These are phyloP conservation scores for Phytopythium chamaehyphon DNA, from an alignment of 352 stramenopile species.

Conservation along the genomic window DNA sequence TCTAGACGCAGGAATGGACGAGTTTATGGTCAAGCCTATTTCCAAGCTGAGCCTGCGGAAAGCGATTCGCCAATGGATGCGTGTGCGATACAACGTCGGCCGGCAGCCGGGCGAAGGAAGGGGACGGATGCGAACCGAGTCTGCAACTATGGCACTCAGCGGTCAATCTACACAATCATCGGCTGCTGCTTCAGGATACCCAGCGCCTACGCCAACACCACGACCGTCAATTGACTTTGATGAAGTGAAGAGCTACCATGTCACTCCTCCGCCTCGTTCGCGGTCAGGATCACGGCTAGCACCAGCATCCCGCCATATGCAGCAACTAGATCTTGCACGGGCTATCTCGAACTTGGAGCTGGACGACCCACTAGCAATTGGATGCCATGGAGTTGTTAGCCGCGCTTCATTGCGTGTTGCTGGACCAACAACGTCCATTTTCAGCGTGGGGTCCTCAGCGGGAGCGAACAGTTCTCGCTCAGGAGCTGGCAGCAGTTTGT, in stretches of 20 bases:
- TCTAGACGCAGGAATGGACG: constrained; percentile 60
- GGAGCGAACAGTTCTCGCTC: constrained; percentile 38
- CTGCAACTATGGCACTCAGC: neutral
- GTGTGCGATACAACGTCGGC: constrained; percentile 40
- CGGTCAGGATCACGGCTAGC: constrained; percentile 26
- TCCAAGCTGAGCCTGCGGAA: constrained; percentile 61
- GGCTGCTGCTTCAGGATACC: constrained; percentile 11
- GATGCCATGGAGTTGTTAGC: constrained; percentile 36
- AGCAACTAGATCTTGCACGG: constrained; percentile 68
- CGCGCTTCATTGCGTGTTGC: constrained; percentile 27
- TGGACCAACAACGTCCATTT: constrained; percentile 58
- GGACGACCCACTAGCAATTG: constrained; percentile 70
- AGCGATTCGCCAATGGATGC: constrained; percentile 65
- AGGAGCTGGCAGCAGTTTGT: constrained; percentile 18
- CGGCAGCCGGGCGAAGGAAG: constrained; percentile 16
- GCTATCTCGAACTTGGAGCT: constrained; percentile 78
- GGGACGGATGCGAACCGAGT: constrained; percentile 3
- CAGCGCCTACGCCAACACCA: constrained; percentile 25
- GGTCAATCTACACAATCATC: neutral
- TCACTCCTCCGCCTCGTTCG: constrained; percentile 9
- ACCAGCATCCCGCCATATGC: constrained; percentile 69
- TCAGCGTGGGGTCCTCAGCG: constrained; percentile 53
- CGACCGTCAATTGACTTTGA: constrained; percentile 24
- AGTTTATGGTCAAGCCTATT: constrained; percentile 81
- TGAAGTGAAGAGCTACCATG: constrained; percentile 15